Evolutionary conservation across 225 moss, liverwort and hornwort species (phyloP), one percentile per base, ranked within the genome.

Genomic region (Bryoerythrophyllum caledonicum): DNA sequence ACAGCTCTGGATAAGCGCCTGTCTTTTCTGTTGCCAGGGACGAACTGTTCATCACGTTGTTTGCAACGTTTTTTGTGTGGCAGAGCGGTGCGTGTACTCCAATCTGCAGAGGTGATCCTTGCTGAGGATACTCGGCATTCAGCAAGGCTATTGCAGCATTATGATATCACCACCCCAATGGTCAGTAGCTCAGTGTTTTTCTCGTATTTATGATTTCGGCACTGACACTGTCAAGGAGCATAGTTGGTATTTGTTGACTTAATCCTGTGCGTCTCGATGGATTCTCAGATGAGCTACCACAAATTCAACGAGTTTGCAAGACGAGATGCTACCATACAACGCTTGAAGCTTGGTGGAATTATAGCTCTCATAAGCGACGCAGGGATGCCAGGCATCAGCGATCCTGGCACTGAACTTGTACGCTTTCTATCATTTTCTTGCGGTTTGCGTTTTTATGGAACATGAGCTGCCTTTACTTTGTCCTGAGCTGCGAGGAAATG

Each of bases 81-180:
- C 87, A 99, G 95, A 79, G 99, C 93, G 52, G 79, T 99, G 60
- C 91, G 91, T 74, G 83, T 95, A 35, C 81, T 99, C 67, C 79
- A 91, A 85, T 85, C 89, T 32, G 99, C 99, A 67, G 80, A 89
- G 74, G 82, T 91, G 57, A 95, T 99, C 68, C 84, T 99, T 40
- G 91, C 99, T 30, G 99, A 99, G 86, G 95, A 99, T 75, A 99
- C 99, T 2, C 80, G 99, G 72, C 99, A 99, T 82, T 99, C 99
- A 20, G 82, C 86, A 23, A 91, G 85, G 69, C 80, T 99, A 65
- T 86, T 99, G 73, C 94, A 82, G 73, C 88, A 92, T 73, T 99
- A 93, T 66, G 78, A 82, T 49, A 99, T 99, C 56, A 79, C 65
- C 37, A 93, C 95, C 74, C 95, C 95, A 15, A 90, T 89, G 83